These are phyloP conservation scores for Xylariaceae sp. DNA, from an alignment of 2,329 filamentous ascomycete species.

Conservation along the genomic window DNA sequence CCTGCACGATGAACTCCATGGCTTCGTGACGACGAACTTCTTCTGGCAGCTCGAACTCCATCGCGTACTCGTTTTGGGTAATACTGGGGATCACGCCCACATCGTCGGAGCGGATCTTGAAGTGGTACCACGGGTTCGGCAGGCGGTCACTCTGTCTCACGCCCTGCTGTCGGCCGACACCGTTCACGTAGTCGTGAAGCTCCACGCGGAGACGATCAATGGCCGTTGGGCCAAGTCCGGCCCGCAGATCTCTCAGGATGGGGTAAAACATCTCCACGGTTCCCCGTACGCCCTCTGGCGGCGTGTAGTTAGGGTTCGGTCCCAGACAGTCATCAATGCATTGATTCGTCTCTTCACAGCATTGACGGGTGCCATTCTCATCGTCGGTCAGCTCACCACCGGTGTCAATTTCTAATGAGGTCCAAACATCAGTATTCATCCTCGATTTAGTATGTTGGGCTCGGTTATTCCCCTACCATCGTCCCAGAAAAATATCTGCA, in stretches of 20 bases:
- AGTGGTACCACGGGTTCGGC: conserved; percentile 28
- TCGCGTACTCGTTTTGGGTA: conserved; percentile 29
- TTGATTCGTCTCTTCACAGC: conserved; percentile 23
- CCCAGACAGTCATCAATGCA: conserved; percentile 28
- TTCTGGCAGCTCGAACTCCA: conserved; percentile 30
- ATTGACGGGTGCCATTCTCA: conserved; percentile 22
- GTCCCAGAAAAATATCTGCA: conserved; percentile 29
- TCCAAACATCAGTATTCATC: not conserved
- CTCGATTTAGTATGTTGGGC: too few relatives aligned
- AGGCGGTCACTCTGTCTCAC: conserved; percentile 24
- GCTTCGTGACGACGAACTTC: conserved; percentile 26
- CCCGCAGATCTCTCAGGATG: conserved; percentile 25
- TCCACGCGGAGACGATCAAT: conserved; percentile 25
- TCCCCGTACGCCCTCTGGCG: conserved; percentile 20
- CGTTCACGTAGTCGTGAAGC: conserved; percentile 28
- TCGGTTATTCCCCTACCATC: conserved; percentile 20
- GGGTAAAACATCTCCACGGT: conserved; percentile 28
- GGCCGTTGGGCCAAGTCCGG: conserved; percentile 20
- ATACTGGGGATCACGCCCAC: conserved; percentile 30
- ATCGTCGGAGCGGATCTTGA: conserved; percentile 27
- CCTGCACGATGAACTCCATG: conserved; percentile 26
- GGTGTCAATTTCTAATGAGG: conserved; percentile 26
- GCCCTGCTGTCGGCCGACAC: conserved; percentile 26
- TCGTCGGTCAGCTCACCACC: conserved; percentile 29
- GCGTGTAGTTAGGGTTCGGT: conserved; percentile 21